Conservation (phyloP, 164 flowering plant species). For the Aristolochia fimbriata region DNA sequence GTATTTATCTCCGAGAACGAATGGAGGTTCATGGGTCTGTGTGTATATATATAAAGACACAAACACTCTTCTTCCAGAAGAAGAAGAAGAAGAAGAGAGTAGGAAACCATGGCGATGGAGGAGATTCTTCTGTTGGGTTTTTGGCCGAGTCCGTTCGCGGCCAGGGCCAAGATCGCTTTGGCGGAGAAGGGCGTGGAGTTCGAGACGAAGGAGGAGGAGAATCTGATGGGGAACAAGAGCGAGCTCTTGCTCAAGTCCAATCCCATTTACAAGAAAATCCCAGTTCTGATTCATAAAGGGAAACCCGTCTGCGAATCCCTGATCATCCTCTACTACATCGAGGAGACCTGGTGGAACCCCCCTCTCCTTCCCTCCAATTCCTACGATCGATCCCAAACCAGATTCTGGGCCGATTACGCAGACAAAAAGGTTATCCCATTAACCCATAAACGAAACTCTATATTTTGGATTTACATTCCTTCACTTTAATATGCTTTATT, state of each 20-base stretch:
- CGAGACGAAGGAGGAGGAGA: conserved; percentile 17
- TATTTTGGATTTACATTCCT: too few relatives aligned
- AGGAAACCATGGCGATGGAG: neutral
- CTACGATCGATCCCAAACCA: conserved; percentile 27
- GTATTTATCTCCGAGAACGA: too few relatives aligned
- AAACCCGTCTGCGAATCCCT: conserved; percentile 36
- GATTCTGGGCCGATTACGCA: conserved; percentile 48
- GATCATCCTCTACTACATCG: conserved; percentile 35
- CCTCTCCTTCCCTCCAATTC: conserved; percentile 37
- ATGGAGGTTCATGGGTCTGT: too few relatives aligned
- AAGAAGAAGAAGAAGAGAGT: conserved; percentile 5
- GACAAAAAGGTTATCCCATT: conserved; percentile 23
- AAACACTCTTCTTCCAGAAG: too few relatives aligned
- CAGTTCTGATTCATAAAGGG: conserved; percentile 38
- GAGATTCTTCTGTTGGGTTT: conserved; percentile 30
- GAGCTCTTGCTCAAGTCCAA: conserved; percentile 39
- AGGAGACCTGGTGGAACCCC: conserved; percentile 41
- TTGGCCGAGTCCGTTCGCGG: conserved; percentile 37
- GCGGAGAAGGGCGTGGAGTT: conserved; percentile 36
- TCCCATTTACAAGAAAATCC: conserved; percentile 42
- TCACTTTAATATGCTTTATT: too few relatives aligned
- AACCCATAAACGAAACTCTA: too few relatives aligned
- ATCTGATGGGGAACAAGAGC: conserved; percentile 19
- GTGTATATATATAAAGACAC: too few relatives aligned
- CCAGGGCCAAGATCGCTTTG: conserved; percentile 37